phyloP scores from a whole-genome alignment of 495 filamentous ascomycete genomes.

The Penicillium flavigenum region DNA sequence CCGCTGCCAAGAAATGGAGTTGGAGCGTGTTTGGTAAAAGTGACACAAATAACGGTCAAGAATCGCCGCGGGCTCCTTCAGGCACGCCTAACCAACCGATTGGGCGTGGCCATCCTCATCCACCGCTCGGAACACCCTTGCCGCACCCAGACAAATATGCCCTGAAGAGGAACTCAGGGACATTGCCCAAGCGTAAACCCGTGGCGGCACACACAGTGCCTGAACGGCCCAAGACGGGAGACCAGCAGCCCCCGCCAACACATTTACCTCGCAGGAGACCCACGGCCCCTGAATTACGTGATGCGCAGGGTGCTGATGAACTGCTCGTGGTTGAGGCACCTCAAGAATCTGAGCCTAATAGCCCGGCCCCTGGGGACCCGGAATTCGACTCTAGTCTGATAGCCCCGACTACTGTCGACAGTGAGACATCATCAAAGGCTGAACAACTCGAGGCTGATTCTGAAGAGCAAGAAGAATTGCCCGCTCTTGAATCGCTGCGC shows the following conservation, averaged over 20 bases:
- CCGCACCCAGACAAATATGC: slow-evolving; percentile 71
- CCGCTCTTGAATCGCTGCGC: slow-evolving; percentile 7
- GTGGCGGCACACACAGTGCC: slow-evolving; percentile 46
- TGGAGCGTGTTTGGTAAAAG: slow-evolving; percentile 67
- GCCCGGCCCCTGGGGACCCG: slow-evolving; percentile 39
- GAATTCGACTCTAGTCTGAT: slow-evolving; percentile 16
- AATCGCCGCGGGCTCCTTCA: slow-evolving; percentile 37
- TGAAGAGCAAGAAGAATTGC: slow-evolving; percentile 8
- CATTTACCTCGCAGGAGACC: slow-evolving; percentile 42
- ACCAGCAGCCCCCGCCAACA: slow-evolving; percentile 28
- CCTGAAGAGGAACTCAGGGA: slow-evolving; percentile 54
- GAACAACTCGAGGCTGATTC: not conserved
- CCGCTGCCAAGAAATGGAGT: slow-evolving; percentile 82
- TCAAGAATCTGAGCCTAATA: slow-evolving; percentile 51
- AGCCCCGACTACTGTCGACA: slow-evolving; percentile 8
- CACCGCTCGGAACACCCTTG: slow-evolving; percentile 59
- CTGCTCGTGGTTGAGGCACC: slow-evolving; percentile 54
- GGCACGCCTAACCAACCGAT: slow-evolving; percentile 67
- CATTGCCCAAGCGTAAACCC: slow-evolving; percentile 61
- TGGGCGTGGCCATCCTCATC: slow-evolving; percentile 60
- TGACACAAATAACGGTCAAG: slow-evolving; percentile 33
- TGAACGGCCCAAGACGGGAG: slow-evolving; percentile 24
- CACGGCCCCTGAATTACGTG: slow-evolving; percentile 24
- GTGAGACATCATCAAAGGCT: slow-evolving; percentile 14
- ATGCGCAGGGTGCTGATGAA: slow-evolving; percentile 32